phyloP scores from a whole-genome alignment of 179 eudicot species.

The Camellia oleifera region DNA sequence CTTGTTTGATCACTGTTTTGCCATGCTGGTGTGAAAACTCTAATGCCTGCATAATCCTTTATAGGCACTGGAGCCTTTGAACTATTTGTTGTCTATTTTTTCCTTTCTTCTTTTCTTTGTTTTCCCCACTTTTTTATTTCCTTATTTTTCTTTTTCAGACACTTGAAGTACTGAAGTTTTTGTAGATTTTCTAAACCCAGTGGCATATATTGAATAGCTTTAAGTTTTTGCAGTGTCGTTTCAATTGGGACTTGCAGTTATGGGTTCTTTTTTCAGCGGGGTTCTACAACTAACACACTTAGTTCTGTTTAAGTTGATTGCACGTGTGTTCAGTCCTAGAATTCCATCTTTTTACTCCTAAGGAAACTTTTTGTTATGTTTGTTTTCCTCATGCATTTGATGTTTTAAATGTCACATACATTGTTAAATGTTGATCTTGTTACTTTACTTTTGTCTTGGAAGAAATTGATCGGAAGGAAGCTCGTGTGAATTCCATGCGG shows the following conservation, averaged over 20 bases:
- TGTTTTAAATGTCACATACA: neutral
- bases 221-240: neutral
- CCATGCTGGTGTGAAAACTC: neutral
- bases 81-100: neutral
- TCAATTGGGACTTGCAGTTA: neutral
- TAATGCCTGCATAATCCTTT: neutral
- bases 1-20: too few species aligned
- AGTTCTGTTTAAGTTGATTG: neutral
- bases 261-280: neutral
- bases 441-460: constrained; percentile 20
- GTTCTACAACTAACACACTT: neutral
- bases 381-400: neutral
- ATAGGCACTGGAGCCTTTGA: neutral
- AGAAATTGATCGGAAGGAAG: constrained; percentile 84
- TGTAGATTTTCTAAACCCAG: neutral
- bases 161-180: neutral
- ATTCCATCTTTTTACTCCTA: neutral
- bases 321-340: neutral
- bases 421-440: constrained; percentile 6
- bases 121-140: neutral
- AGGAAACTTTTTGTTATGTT: neutral
- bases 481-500: constrained; percentile 75
- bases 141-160: neutral
- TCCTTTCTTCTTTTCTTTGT: neutral
- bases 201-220: neutral